Conservation (phyloP, 345 rosid genomes). For the Limnanthes douglasii region DNA sequence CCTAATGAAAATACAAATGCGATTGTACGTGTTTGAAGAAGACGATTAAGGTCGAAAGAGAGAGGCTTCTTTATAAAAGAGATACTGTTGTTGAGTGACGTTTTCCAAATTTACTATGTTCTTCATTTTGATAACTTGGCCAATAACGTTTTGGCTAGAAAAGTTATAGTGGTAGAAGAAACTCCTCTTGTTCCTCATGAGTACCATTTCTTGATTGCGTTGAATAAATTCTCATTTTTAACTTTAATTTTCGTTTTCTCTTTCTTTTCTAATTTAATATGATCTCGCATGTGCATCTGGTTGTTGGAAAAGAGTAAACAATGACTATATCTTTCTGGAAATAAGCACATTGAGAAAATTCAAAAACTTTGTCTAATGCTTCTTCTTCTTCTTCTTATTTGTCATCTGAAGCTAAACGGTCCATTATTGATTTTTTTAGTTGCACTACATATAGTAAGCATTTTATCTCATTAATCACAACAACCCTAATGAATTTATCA, state of each 20-base stretch:
- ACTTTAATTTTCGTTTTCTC: conserved; percentile 43
- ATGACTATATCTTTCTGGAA: conserved; percentile 54
- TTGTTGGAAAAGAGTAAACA: conserved; percentile 55
- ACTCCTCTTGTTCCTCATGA: conserved; percentile 63
- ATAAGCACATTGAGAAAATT: conserved; percentile 80
- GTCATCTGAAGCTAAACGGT: conserved; percentile 65
- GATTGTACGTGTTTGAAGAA: too few relatives aligned
- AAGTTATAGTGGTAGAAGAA: conserved; percentile 50
- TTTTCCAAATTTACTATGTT: too few relatives aligned
- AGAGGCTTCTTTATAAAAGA: conserved; percentile 4
- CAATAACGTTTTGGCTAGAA: conserved; percentile 38
- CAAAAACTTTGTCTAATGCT: conserved; percentile 59
- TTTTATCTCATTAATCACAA: conserved; percentile 84
- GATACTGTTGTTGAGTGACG: background rate
- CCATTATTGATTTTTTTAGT: conserved; percentile 68
- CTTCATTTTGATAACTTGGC: too few relatives aligned
- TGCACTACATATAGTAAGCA: conserved; percentile 90
- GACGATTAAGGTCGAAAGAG: background rate
- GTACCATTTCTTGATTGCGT: conserved; percentile 84
- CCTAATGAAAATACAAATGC: background rate
- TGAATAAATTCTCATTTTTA: conserved; percentile 57
- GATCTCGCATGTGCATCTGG: conserved; percentile 43
- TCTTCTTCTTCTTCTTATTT: conserved; percentile 84
- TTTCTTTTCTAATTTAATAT: conserved; percentile 43
- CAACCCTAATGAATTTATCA: conserved; percentile 62